Evolutionary conservation across 306 rosid genomes (phyloP).

Genomic region (Fagus crenata): DNA sequence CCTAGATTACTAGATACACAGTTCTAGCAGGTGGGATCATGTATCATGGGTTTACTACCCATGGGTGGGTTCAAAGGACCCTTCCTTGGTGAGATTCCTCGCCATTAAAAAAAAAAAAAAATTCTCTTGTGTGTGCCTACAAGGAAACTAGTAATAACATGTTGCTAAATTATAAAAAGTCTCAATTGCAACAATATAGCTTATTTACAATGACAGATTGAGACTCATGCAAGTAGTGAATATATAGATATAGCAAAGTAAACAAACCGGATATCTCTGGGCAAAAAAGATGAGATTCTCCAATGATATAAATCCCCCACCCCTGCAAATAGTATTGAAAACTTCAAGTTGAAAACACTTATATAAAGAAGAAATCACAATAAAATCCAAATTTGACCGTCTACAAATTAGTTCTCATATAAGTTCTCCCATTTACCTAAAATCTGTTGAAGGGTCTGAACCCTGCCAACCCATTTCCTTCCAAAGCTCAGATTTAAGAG

Average conservation of each 20-base stretch:
- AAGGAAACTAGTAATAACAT: no score
- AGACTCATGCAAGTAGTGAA: neutral
- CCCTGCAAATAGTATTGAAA: conserved; percentile 55
- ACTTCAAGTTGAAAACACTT: conserved; percentile 1
- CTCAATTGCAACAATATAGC: neutral
- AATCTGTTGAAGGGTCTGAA: conserved; percentile 93
- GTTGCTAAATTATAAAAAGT: no score
- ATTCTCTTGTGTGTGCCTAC: no score
- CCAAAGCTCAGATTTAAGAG: conserved; percentile 90
- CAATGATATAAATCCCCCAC: conserved; percentile 90
- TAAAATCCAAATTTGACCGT: conserved; percentile 3
- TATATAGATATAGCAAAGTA: conserved; percentile 20
- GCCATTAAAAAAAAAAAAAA: no score
- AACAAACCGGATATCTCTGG: conserved; percentile 72
- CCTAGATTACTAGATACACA: no score
- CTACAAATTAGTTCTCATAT: neutral
- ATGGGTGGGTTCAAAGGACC: no score
- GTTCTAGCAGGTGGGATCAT: no score
- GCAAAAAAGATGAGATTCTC: conserved; percentile 94
- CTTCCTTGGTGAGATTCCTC: no score
- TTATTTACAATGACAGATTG: neutral
- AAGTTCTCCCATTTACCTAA: conserved; percentile 57
- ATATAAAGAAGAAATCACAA: conserved; percentile 3
- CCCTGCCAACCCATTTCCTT: conserved; percentile 99
- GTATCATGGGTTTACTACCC: no score